Evolutionary conservation across 139 green algal genomes (phyloP), one percentile per base, ranked within the genome.

Genomic region (Chlorella sp.): DNA sequence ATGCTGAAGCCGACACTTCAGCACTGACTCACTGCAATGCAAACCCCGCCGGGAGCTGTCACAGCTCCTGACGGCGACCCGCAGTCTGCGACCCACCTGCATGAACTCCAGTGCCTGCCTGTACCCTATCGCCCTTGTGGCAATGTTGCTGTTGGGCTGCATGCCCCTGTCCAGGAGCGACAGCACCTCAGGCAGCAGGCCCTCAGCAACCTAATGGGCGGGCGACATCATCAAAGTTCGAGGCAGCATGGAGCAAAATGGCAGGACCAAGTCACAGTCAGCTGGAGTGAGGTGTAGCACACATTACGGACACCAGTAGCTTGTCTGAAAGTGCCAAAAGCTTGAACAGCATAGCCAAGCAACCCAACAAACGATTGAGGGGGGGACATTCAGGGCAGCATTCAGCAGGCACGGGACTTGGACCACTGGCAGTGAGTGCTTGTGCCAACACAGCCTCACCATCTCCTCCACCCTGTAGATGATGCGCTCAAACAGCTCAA

Each of bases 401-500:
- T 26, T 10, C 42, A 55, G 42, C 42, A 17, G 42, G 42, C 42
- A 35, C n/a, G n/a, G n/a, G n/a, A n/a, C n/a, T n/a, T n/a, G 61
- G 26, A 31, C 31, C 31, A 50, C 31, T 26, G 35, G 22, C 70
- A 59, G 51, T 10, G 34, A 62, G 26, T 32, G 62, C 23, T 61
- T 5, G 10, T 70, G 29, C 30, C 2, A 22, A 2, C 4, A 23
- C 3, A n/a, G 26, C n/a, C 77, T 31, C 55, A 96, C 80, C 91
- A 97, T 97, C 24, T 89, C 66, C 77, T 96, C 93, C 26, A 90
- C 83, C 22, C 93, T 76, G 3, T 35, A 35, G 30, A 86, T 85
- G 31, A 96, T 95, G 64, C 88, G 83, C 31, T 86, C 77, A 76
- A 91, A 96, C 62, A 96, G 84, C 68, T 88, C 50, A 2, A 88